Conservation (phyloP, 208 protist species). For the Leishmania tarentolae region DNA sequence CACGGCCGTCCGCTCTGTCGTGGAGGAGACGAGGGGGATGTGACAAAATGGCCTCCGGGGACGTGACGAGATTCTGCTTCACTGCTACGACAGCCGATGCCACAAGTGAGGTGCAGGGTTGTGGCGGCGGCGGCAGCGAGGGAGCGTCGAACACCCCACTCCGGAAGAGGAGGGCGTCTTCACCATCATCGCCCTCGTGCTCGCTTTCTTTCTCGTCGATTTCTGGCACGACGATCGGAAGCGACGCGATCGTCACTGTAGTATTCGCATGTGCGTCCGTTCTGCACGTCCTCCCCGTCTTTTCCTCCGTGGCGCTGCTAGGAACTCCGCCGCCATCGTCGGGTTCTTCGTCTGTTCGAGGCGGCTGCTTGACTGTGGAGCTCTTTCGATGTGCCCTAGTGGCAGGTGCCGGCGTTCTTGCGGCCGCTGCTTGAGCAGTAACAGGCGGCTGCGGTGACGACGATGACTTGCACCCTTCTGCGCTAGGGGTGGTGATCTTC, state of each 20-base stretch:
- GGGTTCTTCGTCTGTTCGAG: neutral
- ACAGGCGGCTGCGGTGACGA: neutral
- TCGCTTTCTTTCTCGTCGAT: neutral
- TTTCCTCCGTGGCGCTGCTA: neutral
- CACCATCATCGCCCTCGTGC: neutral
- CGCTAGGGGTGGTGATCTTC: neutral
- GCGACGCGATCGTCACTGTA: neutral
- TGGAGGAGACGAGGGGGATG: neutral
- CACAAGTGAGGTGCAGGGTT: neutral
- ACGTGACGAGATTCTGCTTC: neutral
- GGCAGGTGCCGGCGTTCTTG: neutral
- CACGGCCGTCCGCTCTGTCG: no score
- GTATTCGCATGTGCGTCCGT: neutral
- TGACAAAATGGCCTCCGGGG: neutral
- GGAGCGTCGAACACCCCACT: conserved; percentile 2
- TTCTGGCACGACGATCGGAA: neutral
- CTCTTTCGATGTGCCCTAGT: neutral
- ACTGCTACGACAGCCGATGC: neutral
- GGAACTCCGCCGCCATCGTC: neutral
- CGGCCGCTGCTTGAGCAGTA: neutral
- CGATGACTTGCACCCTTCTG: neutral
- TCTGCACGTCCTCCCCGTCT: neutral
- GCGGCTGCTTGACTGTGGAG: neutral
- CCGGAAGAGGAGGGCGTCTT: neutral
- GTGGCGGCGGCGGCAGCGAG: neutral